Base-by-base conservation (phyloP, 257 asterid genomes). In the Fraxinus quadrangulata region DNA sequence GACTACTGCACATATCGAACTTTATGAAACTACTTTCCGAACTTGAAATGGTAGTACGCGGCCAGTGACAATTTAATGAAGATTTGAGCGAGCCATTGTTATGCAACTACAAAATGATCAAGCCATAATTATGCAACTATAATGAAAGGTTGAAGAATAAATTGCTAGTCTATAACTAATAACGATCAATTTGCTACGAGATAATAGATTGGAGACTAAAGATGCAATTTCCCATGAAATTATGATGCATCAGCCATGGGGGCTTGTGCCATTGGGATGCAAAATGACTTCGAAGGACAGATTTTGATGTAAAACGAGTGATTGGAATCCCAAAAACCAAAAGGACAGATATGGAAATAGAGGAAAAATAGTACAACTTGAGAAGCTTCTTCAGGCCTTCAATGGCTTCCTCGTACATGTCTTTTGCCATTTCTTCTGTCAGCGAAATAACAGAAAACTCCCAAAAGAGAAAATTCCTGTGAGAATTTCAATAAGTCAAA, bases 331-430 rank as follows among this genome's bases (percentile, higher is more conserved):
- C 65, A 54, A 54, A 54, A 19, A 17, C 65, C 21, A 36, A 36
- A 74, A 76, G 73, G 65, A 75, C 49, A 66, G 24, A 77, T 78
- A 59, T 3, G 71, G 71, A 23, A 77, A 83, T 23, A 30, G 1
- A 0, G 8, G 36, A 16, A 49, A 31, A 42, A 47, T 4, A 14
- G 68, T 23, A 24, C 68, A 76, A 88, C 92, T 89, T 86, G 72
- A 88, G 86, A 75, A 88, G 88, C 82, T 86, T 88, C 79, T 80
- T 77, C 30, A 88, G 81, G 23, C 87, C 90, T 36, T 81, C 87
- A 81, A 88, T 88, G 85, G 92, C 92, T 79, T 82, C 92, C 82
- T 86, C 92, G 74, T 84, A 88, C 12, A 73, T 65, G 14, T 81
- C 84, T 14, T 81, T 81, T 56, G 86, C 89, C 92, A 86, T 86